Conservation (phyloP, 768 basidiomycete species). For the Termitomyces sp. region DNA sequence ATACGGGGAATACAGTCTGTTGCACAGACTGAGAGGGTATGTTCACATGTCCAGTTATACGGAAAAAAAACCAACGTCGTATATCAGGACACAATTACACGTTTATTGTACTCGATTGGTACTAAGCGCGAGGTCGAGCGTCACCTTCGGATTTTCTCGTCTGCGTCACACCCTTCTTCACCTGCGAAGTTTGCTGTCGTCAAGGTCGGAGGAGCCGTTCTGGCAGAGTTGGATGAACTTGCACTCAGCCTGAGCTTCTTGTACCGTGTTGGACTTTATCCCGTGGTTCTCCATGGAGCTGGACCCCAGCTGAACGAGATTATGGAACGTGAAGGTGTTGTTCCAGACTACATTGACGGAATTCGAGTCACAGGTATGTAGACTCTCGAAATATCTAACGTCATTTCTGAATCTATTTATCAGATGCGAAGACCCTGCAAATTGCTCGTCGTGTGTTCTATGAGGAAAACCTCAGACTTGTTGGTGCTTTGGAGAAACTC, state of each 20-base stretch:
- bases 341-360: slow-evolving; percentile 96
- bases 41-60: slow-evolving; percentile 19
- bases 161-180: slow-evolving; percentile 84
- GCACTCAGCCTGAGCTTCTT: slow-evolving; percentile 95
- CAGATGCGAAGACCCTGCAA: slow-evolving; percentile 90
- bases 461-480: slow-evolving; percentile 95
- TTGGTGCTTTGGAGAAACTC: slow-evolving; percentile 86
- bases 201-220: slow-evolving; percentile 96
- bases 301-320: slow-evolving; percentile 95
- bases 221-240: slow-evolving; percentile 89
- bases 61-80: background rate
- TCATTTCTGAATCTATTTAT: background rate
- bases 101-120: slow-evolving; percentile 94
- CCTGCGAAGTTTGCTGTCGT: slow-evolving; percentile 97
- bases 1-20: slow-evolving; percentile 53
- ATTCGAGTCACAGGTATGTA: slow-evolving; percentile 90
- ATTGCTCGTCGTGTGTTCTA: slow-evolving; percentile 96
- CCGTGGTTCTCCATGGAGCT: slow-evolving; percentile 93
- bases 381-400: slow-evolving; percentile 2
- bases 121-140: slow-evolving; percentile 97
- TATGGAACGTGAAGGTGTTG: slow-evolving; percentile 87
- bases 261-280: slow-evolving; percentile 94
- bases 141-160: slow-evolving; percentile 96
- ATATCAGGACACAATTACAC: slow-evolving; percentile 89
- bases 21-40: slow-evolving; percentile 73